Percentiles rank a stretch among this genome's conserved stretches.
phyloP scores from a whole-genome alignment of 176 grass and related monocot species.

The Miscanthus lutarioriparius region DNA sequence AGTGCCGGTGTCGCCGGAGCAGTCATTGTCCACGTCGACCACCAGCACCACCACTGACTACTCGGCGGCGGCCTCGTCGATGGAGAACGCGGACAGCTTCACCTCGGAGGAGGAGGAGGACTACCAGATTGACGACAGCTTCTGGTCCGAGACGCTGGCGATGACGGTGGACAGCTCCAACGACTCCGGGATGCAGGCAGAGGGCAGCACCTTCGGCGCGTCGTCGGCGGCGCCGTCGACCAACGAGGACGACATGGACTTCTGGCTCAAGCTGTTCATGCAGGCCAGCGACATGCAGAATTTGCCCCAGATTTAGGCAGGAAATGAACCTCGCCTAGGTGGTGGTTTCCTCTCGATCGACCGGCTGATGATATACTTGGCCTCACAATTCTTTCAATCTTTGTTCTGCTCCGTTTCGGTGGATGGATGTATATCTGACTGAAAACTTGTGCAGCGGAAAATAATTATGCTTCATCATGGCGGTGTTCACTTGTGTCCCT shows the following conservation, averaged over 20 bases:
- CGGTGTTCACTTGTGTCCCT: background rate
- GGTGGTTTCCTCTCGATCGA: background rate
- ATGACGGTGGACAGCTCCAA: conserved; percentile 34
- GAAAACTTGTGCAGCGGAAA: background rate
- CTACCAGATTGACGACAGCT: conserved; percentile 65
- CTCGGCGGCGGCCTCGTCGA: conserved; percentile 39
- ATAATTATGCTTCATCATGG: background rate
- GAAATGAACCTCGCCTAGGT: background rate
- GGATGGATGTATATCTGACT: conserved; percentile 12
- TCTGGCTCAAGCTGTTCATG: conserved; percentile 71
- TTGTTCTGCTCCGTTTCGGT: conserved; percentile 1
- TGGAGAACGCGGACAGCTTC: conserved; percentile 50
- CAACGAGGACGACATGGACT: conserved; percentile 67
- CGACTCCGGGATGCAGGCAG: conserved; percentile 2
- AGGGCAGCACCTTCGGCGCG: background rate
- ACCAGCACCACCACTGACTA: background rate
- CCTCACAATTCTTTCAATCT: conserved; percentile 44
- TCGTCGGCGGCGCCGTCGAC: background rate
- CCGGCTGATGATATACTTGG: background rate
- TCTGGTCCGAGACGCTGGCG: conserved; percentile 68
- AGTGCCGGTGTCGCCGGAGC: conserved; percentile 43
- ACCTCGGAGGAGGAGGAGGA: conserved; percentile 44
- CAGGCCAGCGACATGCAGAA: conserved; percentile 60
- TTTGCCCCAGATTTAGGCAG: conserved; percentile 48
- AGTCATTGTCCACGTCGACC: conserved; percentile 34